Conservation (phyloP, 495 filamentous ascomycete species). For the Podospora didyma region DNA sequence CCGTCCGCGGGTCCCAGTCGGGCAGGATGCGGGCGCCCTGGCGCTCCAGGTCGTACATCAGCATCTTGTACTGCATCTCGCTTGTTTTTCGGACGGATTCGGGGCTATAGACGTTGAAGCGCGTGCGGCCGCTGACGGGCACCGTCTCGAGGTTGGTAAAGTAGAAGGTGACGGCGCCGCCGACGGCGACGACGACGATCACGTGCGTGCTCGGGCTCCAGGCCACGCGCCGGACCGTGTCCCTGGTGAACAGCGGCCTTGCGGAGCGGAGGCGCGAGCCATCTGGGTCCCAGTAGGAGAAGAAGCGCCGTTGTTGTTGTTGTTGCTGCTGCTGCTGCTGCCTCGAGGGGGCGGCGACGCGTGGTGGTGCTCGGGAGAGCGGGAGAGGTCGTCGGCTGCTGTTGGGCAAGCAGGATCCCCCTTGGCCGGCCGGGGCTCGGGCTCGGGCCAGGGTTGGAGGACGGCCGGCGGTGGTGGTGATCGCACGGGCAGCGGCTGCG, state of each 20-base stretch:
- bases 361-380: too few relatives aligned
- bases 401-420: too few relatives aligned
- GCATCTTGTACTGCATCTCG: slow-evolving; percentile 45
- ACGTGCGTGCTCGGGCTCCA: slow-evolving; percentile 30
- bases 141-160: slow-evolving; percentile 72
- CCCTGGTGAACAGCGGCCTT: slow-evolving; percentile 35
- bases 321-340: background rate
- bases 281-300: slow-evolving; percentile 5
- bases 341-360: too few relatives aligned
- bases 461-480: too few relatives aligned
- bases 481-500: too few relatives aligned
- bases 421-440: too few relatives aligned
- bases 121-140: slow-evolving; percentile 70
- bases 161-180: slow-evolving; percentile 54
- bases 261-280: slow-evolving; percentile 24
- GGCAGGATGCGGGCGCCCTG: slow-evolving; percentile 34
- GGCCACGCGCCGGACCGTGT: slow-evolving; percentile 16
- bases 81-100: slow-evolving; percentile 51
- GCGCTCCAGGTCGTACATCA: slow-evolving; percentile 43
- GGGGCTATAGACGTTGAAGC: slow-evolving; percentile 73
- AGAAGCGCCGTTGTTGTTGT: background rate
- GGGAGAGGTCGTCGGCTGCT: too few relatives aligned
- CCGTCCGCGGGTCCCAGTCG: slow-evolving; percentile 34
- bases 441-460: too few relatives aligned
- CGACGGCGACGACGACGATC: slow-evolving; percentile 28